These are phyloP conservation scores for Corynespora cassiicola DNA, from an alignment of 2,329 filamentous ascomycete species.

Conservation along the genomic window DNA sequence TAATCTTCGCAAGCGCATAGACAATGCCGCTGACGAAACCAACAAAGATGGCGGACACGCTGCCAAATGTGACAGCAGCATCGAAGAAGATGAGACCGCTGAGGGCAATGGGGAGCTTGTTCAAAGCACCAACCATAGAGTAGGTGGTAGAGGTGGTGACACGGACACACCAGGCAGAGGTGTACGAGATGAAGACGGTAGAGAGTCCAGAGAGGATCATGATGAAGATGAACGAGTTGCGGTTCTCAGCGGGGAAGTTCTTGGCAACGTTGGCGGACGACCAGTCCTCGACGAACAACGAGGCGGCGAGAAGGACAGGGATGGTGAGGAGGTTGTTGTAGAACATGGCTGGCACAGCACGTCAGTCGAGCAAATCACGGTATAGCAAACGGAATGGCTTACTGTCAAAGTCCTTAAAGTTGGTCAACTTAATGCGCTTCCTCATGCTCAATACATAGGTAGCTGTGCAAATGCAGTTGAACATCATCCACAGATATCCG, in stretches of 20 bases:
- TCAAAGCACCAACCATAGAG: constrained; percentile 96
- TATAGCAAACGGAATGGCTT: constrained; percentile 50
- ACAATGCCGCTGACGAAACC: constrained; percentile 93
- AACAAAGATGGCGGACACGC: constrained; percentile 87
- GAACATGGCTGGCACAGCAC: constrained; percentile 80
- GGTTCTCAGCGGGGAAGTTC: constrained; percentile 86
- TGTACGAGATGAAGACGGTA: constrained; percentile 99
- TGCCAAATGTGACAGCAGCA: constrained; percentile 89
- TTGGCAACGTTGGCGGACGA: constrained; percentile 78
- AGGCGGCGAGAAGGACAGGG: constrained; percentile 83
- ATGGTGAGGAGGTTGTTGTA: constrained; percentile 99
- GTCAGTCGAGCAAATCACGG: constrained; percentile 20
- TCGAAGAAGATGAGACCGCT: constrained; percentile 95
- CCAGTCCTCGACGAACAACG: constrained; percentile 90
- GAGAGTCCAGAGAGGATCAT: constrained; percentile 95
- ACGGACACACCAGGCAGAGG: constrained; percentile 97
- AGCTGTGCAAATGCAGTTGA: constrained; percentile 95
- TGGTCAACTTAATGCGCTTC: constrained; percentile 98
- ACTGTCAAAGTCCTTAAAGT: constrained; percentile 99
- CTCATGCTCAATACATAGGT: constrained; percentile 92
- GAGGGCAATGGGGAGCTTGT: constrained; percentile 95
- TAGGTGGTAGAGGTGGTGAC: constrained; percentile 98
- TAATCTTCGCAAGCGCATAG: constrained; percentile 85
- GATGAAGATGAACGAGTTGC: constrained; percentile 80
- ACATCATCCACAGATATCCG: constrained; percentile 96